Conservation (phyloP, 495 filamentous ascomycete genomes). For the Penicillium robsamsonii region DNA sequence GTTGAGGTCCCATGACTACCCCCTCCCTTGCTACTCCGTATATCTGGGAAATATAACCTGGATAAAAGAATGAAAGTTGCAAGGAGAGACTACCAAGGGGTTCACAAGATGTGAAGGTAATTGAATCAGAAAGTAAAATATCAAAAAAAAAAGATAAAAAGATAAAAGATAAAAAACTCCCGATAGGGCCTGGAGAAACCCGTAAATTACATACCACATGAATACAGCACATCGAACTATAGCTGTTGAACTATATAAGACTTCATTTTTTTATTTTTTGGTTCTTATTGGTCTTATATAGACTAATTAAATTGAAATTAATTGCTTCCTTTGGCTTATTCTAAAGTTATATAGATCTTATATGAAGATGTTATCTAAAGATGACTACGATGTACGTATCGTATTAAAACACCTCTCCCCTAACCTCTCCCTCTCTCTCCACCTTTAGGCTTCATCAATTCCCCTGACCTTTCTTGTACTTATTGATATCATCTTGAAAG, state of each 20-base stretch:
- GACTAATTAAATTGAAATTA: too few species aligned
- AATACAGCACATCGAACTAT: too few species aligned
- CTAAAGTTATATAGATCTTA: too few species aligned
- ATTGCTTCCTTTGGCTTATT: too few species aligned
- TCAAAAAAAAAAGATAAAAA: neutral
- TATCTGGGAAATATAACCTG: neutral
- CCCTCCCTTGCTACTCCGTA: neutral
- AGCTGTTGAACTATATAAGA: too few species aligned
- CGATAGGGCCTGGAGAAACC: neutral
- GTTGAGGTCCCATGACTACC: slow-evolving; percentile 26
- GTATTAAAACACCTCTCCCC: neutral
- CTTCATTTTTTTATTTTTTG: too few species aligned
- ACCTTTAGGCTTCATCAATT: slow-evolving; percentile 2
- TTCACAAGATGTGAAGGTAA: neutral
- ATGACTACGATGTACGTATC: neutral
- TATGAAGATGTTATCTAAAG: too few species aligned
- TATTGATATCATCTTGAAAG: neutral
- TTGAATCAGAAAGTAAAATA: neutral
- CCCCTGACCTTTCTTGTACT: neutral
- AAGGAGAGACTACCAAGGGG: too few species aligned
- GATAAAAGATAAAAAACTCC: neutral
- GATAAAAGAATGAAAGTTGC: too few species aligned
- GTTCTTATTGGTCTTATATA: too few species aligned
- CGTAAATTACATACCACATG: neutral
- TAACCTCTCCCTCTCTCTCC: neutral